Conservation (phyloP, 73 alveolate species). For the Effrenium voratum region DNA sequence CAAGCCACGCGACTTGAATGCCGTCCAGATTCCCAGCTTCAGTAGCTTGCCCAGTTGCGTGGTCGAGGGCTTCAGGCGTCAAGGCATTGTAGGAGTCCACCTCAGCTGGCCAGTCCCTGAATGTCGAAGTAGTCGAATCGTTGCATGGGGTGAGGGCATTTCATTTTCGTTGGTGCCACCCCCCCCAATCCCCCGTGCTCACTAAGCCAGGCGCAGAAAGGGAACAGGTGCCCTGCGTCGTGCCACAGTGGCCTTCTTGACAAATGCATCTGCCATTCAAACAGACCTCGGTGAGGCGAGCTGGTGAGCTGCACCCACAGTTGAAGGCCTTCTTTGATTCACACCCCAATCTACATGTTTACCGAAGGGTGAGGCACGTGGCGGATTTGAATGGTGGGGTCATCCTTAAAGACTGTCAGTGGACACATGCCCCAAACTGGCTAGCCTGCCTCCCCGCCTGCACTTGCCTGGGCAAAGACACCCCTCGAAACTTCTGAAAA, state of each 20-base stretch:
- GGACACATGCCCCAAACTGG: no score
- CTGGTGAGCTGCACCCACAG: not conserved
- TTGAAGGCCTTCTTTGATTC: not conserved
- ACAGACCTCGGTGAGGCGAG: conserved; percentile 28
- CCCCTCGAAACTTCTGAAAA: no score
- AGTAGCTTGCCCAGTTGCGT: conserved; percentile 55
- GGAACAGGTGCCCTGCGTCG: conserved; percentile 64
- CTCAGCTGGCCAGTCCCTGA: conserved; percentile 8
- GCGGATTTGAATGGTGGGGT: no score
- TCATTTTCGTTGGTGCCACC: not conserved
- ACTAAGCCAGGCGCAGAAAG: not conserved
- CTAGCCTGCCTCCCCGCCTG: no score
- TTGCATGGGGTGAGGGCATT: not conserved
- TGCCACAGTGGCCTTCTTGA: conserved; percentile 89
- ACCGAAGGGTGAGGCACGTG: no score
- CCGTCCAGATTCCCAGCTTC: conserved; percentile 59
- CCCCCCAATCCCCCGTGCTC: not conserved
- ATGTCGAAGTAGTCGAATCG: not conserved
- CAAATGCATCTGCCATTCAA: conserved; percentile 54
- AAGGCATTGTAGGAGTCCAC: conserved; percentile 46
- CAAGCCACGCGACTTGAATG: not conserved
- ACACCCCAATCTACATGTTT: no score
- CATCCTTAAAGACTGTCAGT: no score
- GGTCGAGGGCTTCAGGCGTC: conserved; percentile 70
- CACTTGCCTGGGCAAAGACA: no score